These are phyloP conservation scores for Penicillium fuscoglaucum DNA, from an alignment of 2,329 filamentous ascomycete genomes.

Conservation along the genomic window DNA sequence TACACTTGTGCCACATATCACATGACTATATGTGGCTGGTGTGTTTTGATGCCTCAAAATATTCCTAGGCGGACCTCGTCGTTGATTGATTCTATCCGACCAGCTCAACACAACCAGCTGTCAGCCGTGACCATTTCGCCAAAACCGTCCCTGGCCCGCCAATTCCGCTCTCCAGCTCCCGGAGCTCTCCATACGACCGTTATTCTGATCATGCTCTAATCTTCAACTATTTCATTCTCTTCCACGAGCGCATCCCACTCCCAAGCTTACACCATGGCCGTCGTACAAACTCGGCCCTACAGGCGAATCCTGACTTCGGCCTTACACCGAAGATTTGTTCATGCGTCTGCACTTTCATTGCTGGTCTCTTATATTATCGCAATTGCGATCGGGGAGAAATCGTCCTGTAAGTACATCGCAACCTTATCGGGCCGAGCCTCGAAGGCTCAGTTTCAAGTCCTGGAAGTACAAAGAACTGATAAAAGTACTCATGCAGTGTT, in stretches of 20 bases:
- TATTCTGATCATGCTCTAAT: constrained; percentile 27
- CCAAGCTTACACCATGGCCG: constrained; percentile 38
- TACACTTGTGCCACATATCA: constrained; percentile 19
- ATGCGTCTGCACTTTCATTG: constrained; percentile 69
- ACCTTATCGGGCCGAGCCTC: background rate
- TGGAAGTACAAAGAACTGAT: background rate
- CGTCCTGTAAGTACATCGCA: constrained; percentile 59
- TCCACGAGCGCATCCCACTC: constrained; percentile 28
- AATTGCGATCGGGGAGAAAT: constrained; percentile 67
- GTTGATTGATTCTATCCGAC: constrained; percentile 16
- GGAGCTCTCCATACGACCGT: constrained; percentile 14
- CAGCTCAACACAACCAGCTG: constrained; percentile 10
- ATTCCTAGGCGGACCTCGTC: constrained; percentile 20
- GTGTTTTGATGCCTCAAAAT: constrained; percentile 40
- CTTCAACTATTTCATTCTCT: constrained; percentile 18
- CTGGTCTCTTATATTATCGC: constrained; percentile 72
- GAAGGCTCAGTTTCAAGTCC: background rate
- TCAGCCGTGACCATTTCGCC: constrained; percentile 8
- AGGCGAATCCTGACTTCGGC: constrained; percentile 89
- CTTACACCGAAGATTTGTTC: constrained; percentile 81
- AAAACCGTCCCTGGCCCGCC: constrained; percentile 3
- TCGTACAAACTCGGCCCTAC: constrained; percentile 55
- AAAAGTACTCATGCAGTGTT: constrained; percentile 57
- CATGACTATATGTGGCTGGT: constrained; percentile 31
- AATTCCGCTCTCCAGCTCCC: constrained; percentile 10